Conservation (phyloP, 805 yeast genomes). For the Nakazawaea holstii region DNA sequence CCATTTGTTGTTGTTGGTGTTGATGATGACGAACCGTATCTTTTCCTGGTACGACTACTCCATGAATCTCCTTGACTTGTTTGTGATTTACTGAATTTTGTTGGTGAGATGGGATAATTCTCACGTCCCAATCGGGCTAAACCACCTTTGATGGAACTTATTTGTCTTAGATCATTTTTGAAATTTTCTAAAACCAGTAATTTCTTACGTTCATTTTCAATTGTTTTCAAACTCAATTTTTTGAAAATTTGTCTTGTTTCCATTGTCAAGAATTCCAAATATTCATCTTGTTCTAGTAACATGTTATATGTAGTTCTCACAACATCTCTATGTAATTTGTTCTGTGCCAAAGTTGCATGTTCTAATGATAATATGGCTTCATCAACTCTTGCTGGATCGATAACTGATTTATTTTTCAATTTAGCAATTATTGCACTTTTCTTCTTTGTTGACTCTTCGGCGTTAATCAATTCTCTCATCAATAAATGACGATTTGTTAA, state of each 20-base stretch:
- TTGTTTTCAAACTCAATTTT: slow-evolving; percentile 59
- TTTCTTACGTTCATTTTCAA: slow-evolving; percentile 82
- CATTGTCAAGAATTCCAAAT: slow-evolving; percentile 51
- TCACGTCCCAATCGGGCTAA: slow-evolving; percentile 80
- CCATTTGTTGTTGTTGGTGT: not conserved
- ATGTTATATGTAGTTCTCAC: slow-evolving; percentile 82
- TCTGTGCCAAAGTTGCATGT: slow-evolving; percentile 70
- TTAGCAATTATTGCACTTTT: slow-evolving; percentile 70
- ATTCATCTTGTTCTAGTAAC: slow-evolving; percentile 63
- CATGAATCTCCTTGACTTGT: slow-evolving; percentile 33
- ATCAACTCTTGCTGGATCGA: slow-evolving; percentile 85
- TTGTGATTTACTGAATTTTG: slow-evolving; percentile 37
- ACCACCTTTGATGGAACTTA: slow-evolving; percentile 52
- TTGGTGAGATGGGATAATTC: slow-evolving; percentile 33
- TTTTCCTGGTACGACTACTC: slow-evolving; percentile 27
- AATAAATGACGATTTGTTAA: slow-evolving; percentile 86
- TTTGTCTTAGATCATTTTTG: slow-evolving; percentile 32
- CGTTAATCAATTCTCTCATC: slow-evolving; percentile 81
- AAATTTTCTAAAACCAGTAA: slow-evolving; percentile 67
- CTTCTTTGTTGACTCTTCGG: slow-evolving; percentile 67
- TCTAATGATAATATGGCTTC: slow-evolving; percentile 81
- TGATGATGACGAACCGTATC: slow-evolving; percentile 10
- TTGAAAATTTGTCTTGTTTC: slow-evolving; percentile 52
- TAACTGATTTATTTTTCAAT: slow-evolving; percentile 64
- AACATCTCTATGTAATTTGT: slow-evolving; percentile 69